Base-by-base conservation (phyloP, 345 rosid genomes). In the Geranium brycei region DNA sequence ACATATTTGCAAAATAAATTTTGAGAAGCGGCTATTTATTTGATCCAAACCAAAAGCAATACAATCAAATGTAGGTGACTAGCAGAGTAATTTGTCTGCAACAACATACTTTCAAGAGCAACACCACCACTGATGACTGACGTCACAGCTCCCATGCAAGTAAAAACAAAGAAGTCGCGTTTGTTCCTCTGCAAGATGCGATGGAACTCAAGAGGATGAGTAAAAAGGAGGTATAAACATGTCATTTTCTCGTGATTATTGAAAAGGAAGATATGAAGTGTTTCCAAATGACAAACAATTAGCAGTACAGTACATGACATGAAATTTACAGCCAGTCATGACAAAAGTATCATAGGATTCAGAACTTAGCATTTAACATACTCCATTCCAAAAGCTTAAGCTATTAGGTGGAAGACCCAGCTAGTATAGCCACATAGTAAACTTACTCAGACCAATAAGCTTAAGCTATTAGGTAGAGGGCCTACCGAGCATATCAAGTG, bases 131-230 rank as follows among this genome's bases (percentile, higher is more conserved):
- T 74, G 30, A 86, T 7, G 32, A 69, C 66, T 17, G 97, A 81
- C 14, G 91, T 77, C 64, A 75, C 59, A 66, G 80, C 80, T 74
- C 86, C 97, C 82, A 88, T 41, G 81, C 85, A 77, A 19, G 83
- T 61, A 71, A 93, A 88, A 64, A 84, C 65, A 76, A 93, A 82
- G 80, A 90, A 93, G 75, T 90, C 97, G 17, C 96, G 74, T 73
- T 86, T 93, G 75, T 93, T 93, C 81, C 80, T 85, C 99, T 93
- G 85, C 74, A 71, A 70, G 65, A 68, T 23, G 69, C 31, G 16
- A 41, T 65, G 51, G 69, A 8, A 32, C 23, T 4, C 57, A 68
- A 8, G 67, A 31, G 12, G 60, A 23, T 23, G 32, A 3, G 16
- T 15, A 14, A 28, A 63, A 55, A 17, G 0, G 61, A 58, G 11